A percentile compares a stretch with the other conserved stretches of the same genome.
These are phyloP conservation scores for Epichloe coenophiala DNA, from an alignment of 2,329 filamentous ascomycete species.

Conservation along the genomic window DNA sequence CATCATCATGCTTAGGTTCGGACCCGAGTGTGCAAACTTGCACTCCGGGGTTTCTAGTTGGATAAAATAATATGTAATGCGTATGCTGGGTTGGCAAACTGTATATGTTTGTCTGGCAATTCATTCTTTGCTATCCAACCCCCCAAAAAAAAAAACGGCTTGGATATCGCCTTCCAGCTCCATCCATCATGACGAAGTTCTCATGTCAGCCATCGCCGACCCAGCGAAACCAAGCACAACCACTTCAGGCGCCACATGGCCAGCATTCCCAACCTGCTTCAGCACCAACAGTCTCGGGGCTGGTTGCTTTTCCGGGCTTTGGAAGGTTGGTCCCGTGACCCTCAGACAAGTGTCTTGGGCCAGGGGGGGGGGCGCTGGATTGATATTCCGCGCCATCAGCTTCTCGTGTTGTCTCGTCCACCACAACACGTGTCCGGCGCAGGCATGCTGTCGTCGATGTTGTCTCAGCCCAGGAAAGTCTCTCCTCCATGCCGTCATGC, in stretches of 20 bases:
- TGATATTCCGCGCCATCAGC: too few species aligned
- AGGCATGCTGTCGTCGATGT: too few species aligned
- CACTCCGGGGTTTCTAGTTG: neutral
- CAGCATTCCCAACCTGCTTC: neutral
- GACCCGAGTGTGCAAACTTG: neutral
- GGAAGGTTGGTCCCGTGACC: too few species aligned
- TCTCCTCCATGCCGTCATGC: too few species aligned
- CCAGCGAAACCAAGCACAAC: neutral
- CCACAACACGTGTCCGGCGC: too few species aligned
- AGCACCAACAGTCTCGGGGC: too few species aligned
- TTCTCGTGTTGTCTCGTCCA: too few species aligned
- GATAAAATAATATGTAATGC: neutral
- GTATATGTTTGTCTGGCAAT: neutral
- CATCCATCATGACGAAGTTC: neutral
- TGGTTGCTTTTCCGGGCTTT: too few species aligned
- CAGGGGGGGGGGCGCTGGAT: too few species aligned
- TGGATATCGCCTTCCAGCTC: neutral
- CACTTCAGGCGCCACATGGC: neutral
- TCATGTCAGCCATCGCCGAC: neutral
- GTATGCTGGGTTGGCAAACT: neutral
- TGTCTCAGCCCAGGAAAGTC: too few species aligned
- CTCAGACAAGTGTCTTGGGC: too few species aligned
- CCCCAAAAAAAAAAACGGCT: neutral
- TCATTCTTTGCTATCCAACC: neutral
- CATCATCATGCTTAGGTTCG: neutral